phyloP scores from a whole-genome alignment of 352 stramenopile species.

The Phytopythium vexans region DNA sequence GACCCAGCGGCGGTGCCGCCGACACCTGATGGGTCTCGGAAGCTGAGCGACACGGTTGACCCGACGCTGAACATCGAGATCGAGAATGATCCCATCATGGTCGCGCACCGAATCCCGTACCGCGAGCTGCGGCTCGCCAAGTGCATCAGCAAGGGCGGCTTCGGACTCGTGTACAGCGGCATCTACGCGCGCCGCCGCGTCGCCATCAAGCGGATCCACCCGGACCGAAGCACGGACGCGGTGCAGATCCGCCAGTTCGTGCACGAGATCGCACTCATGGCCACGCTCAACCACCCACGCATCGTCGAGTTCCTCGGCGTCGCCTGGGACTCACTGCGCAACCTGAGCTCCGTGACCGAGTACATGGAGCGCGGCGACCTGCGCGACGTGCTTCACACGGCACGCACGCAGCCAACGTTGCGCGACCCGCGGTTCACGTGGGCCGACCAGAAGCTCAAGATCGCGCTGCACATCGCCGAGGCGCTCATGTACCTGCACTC shows the following conservation, averaged over 20 bases:
- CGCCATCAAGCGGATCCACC: constrained; percentile 40
- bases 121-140: constrained; percentile 29
- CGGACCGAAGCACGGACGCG: constrained; percentile 27
- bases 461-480: constrained; percentile 63
- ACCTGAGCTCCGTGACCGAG: constrained; percentile 60
- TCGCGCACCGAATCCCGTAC: constrained; percentile 33
- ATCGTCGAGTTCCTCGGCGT: constrained; percentile 74
- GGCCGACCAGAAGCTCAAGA: constrained; percentile 44
- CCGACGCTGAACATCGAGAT: constrained; percentile 28
- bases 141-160: constrained; percentile 42
- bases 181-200: constrained; percentile 31
- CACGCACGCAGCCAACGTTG: constrained; percentile 21
- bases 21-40: constrained; percentile 13
- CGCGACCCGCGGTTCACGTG: constrained; percentile 33
- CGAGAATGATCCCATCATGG: constrained; percentile 33
- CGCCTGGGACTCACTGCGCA: constrained; percentile 53
- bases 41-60: constrained; percentile 40
- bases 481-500: constrained; percentile 71
- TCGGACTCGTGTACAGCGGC: constrained; percentile 38
- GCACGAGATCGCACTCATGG: constrained; percentile 65
- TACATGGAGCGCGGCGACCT: constrained; percentile 75
- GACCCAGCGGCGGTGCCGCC: constrained; percentile 12
- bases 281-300: constrained; percentile 48
- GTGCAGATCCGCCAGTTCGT: constrained; percentile 36
- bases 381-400: constrained; percentile 44